Evolutionary conservation across 2,329 filamentous ascomycete species (phyloP), one percentile per base, ranked within the genome.

Genomic region (Colletotrichum lini): DNA sequence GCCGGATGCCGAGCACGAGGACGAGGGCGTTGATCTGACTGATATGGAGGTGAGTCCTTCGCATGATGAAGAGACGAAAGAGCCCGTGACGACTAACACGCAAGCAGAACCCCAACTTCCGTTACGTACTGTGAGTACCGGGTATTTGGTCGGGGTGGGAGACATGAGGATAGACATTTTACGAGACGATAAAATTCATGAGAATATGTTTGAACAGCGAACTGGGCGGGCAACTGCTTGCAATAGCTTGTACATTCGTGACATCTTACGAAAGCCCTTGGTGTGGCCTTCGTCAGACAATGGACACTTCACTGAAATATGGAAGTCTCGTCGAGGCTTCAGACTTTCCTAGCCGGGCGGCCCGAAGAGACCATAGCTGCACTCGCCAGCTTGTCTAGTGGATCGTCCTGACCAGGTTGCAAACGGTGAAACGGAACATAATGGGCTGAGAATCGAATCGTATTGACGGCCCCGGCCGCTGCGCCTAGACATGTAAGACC

Each of bases 401-500:
- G 2, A 15, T 23, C 47, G n/a, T 23, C n/a, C 9, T 49, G n/a
- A 4, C 9, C 47, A 49, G n/a, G 5, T 50, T 50, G 21, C 21
- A 50, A 50, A 23, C 30, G 8, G 30, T 35, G 10, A 2, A 35
- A 9, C 8, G 1, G 30, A 35, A 35, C 30, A 35, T 7, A 8
- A 23, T 10, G 7, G 26, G 40, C 1, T 2, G 15, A 45, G 4
- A 69, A 35, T 40, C 18, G 30, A 18, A 47, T 68, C 57, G 16
- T 72, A 64, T 71, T 21, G 57, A 47, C 60, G 23, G 23, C 38
- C 38, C 9, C n/a, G 52, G 18, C 54, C 54, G 12, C 40, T 65
- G 38, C 61, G 12, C 67, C 69, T 59, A 69, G 57, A 72, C 49
- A 84, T 91, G 87, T 91, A 76, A 84, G 87, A 84, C 88, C 88